Evolutionary conservation across 257 asterid genomes (phyloP).

Genomic region (Ilex aquifolium): DNA sequence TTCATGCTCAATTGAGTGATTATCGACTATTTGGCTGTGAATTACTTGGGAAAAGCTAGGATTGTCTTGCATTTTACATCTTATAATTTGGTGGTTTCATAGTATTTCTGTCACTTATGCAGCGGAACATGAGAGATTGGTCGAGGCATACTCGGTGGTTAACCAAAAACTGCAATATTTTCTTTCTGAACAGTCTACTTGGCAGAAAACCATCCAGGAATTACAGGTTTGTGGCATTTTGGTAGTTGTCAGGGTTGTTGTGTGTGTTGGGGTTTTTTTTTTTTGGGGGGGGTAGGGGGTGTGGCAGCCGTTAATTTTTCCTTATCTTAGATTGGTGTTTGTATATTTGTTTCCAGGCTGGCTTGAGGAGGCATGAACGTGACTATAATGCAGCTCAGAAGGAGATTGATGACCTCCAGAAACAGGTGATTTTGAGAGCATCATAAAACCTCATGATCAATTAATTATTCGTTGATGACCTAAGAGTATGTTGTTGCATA

Average conservation of each 20-base stretch:
- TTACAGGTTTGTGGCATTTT: slow-evolving; percentile 45
- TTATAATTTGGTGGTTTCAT: not conserved
- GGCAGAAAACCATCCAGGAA: slow-evolving; percentile 58
- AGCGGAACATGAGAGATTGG: slow-evolving; percentile 83
- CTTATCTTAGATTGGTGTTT: slow-evolving; percentile 5
- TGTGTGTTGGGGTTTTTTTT: not conserved
- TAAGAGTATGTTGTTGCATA: not conserved
- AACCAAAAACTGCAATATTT: slow-evolving; percentile 64
- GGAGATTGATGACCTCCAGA: slow-evolving; percentile 74
- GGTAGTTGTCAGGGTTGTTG: not conserved
- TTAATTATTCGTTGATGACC: too few relatives aligned
- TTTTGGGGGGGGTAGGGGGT: not conserved
- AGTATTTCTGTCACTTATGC: slow-evolving; percentile 16
- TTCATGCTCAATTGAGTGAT: too few relatives aligned
- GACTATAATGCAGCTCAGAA: slow-evolving; percentile 61
- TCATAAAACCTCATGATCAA: not conserved
- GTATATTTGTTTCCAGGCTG: slow-evolving; percentile 43
- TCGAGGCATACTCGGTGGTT: slow-evolving; percentile 60
- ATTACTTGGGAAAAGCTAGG: too few relatives aligned
- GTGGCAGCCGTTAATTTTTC: not conserved
- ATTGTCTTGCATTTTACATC: too few relatives aligned
- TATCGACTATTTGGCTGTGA: too few relatives aligned
- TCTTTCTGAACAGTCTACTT: slow-evolving; percentile 51
- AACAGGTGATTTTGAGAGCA: slow-evolving; percentile 45
- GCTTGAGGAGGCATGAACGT: slow-evolving; percentile 73